These are phyloP conservation scores for Friedmanniomyces simplex DNA, from an alignment of 495 filamentous ascomycete species.

Conservation along the genomic window DNA sequence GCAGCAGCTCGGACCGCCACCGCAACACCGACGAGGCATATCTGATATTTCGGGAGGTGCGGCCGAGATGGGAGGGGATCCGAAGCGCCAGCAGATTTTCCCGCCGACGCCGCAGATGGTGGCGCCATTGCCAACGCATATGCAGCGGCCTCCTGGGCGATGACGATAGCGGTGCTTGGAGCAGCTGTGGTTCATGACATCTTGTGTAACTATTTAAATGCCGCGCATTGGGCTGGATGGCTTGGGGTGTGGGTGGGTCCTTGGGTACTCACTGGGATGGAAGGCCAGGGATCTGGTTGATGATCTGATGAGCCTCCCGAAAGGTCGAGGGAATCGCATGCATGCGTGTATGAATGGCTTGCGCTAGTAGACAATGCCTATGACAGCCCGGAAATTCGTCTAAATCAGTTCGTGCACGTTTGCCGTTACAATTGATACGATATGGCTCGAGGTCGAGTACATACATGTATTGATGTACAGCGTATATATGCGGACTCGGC, in stretches of 20 bases:
- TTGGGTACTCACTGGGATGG: no score
- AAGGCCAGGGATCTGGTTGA: neutral
- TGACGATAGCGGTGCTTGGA: neutral
- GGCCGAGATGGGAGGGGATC: conserved; percentile 43
- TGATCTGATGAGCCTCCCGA: neutral
- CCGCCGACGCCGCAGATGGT: conserved; percentile 33
- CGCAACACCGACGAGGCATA: conserved; percentile 49
- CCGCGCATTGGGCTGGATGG: neutral
- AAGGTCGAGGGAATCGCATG: neutral
- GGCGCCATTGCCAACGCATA: neutral
- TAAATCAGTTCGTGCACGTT: neutral
- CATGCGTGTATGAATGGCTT: neutral
- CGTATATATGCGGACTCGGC: no score
- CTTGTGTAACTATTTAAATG: neutral
- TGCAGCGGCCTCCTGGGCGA: conserved; percentile 4
- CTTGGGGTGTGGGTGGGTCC: neutral
- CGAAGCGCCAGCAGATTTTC: conserved; percentile 58
- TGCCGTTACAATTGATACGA: no score
- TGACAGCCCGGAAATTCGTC: neutral
- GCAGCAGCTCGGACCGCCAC: neutral
- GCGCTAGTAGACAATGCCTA: neutral
- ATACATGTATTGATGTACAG: no score
- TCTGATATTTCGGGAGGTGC: conserved; percentile 53
- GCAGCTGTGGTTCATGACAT: neutral
- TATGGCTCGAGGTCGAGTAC: no score